These are phyloP conservation scores for Colletotrichum horii DNA, from an alignment of 2,329 filamentous ascomycete genomes.

Conservation along the genomic window DNA sequence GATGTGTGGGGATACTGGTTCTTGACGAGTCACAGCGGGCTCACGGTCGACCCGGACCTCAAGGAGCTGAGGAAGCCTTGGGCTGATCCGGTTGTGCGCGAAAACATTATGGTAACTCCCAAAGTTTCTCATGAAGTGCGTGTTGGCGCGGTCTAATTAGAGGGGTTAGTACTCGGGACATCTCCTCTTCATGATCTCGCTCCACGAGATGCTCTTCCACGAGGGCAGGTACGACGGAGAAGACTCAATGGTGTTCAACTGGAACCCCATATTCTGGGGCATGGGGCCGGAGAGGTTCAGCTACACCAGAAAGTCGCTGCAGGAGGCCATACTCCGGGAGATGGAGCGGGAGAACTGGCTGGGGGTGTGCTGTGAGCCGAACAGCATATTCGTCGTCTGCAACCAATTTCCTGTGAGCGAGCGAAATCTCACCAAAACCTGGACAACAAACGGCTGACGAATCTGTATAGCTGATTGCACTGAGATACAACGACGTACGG, in stretches of 20 bases:
- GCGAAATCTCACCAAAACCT: neutral
- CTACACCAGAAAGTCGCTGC: slow-evolving; percentile 36
- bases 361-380: slow-evolving; percentile 48
- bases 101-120: slow-evolving; percentile 36
- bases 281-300: slow-evolving; percentile 38
- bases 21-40: slow-evolving; percentile 38
- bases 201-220: slow-evolving; percentile 47
- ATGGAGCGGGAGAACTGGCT: slow-evolving; percentile 44
- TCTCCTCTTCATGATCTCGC: slow-evolving; percentile 40
- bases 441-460: rapidly evolving
- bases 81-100: slow-evolving; percentile 42
- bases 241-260: slow-evolving; percentile 37
- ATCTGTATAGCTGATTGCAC: neutral
- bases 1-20: slow-evolving; percentile 50
- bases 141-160: rapidly evolving
- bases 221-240: slow-evolving; percentile 41
- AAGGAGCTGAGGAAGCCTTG: slow-evolving; percentile 44
- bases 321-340: slow-evolving; percentile 36
- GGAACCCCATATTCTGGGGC: slow-evolving; percentile 43
- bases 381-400: slow-evolving; percentile 42
- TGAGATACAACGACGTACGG: neutral
- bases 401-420: slow-evolving; percentile 47
- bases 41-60: slow-evolving; percentile 36
- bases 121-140: slow-evolving; percentile 23
- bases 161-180: slow-evolving; percentile 38